phyloP scores from a whole-genome alignment of 805 yeast genomes.

The Teunomyces funiuensis region DNA sequence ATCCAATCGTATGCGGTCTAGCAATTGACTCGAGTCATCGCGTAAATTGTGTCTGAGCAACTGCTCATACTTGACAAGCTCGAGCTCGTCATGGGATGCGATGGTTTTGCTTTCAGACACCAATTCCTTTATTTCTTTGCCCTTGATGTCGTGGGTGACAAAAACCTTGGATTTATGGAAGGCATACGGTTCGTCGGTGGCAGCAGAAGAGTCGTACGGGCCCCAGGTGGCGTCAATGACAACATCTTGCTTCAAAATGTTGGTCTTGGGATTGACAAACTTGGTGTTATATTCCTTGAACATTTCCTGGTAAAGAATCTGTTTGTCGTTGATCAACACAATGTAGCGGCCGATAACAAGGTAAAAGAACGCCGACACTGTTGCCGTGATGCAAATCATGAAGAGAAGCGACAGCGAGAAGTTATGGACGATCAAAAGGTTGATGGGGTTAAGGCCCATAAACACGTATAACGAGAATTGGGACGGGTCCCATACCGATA shows the following conservation, averaged over 20 bases:
- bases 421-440: conserved; percentile 37
- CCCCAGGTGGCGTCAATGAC: conserved; percentile 56
- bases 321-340: conserved; percentile 55
- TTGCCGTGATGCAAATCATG: conserved; percentile 19
- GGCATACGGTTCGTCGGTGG: conserved; percentile 22
- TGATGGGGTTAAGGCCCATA: conserved; percentile 60
- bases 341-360: conserved; percentile 47
- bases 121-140: conserved; percentile 26
- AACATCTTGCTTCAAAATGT: conserved; percentile 56
- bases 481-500: conserved; percentile 69
- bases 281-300: conserved; percentile 63
- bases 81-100: conserved; percentile 8
- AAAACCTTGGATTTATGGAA: conserved; percentile 44
- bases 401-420: conserved; percentile 18
- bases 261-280: conserved; percentile 57
- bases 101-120: conserved; percentile 7
- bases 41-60: conserved; percentile 7
- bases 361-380: conserved; percentile 22
- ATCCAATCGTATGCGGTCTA: conserved; percentile 11
- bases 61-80: conserved; percentile 7
- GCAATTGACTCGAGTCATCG: conserved; percentile 12
- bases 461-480: conserved; percentile 52
- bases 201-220: conserved; percentile 20
- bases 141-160: conserved; percentile 50
- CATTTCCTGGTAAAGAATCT: conserved; percentile 57